Conservation (phyloP, 352 stramenopile genomes). For the Phytopythium cucurbitacearum region DNA sequence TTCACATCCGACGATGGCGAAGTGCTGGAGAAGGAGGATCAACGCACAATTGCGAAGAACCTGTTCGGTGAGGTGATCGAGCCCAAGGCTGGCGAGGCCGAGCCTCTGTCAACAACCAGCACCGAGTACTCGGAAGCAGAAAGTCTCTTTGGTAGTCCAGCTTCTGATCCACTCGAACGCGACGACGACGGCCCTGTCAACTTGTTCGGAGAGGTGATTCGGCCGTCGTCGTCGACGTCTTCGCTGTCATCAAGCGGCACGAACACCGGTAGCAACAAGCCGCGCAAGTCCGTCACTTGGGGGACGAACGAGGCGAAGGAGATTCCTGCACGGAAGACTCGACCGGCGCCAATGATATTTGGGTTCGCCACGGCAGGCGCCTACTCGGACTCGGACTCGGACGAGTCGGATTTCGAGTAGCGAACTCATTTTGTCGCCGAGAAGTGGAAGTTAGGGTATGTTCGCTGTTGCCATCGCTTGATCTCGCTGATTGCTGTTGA, state of each 20-base stretch:
- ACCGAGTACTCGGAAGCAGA: slow-evolving; percentile 24
- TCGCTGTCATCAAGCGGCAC: background rate
- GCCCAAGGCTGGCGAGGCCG: slow-evolving; percentile 1
- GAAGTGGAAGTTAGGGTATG: no score
- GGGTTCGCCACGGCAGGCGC: slow-evolving; percentile 44
- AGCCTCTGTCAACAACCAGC: slow-evolving; percentile 2
- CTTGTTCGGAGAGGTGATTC: background rate
- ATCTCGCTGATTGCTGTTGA: no score
- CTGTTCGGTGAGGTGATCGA: slow-evolving; percentile 18
- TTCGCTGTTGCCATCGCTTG: no score
- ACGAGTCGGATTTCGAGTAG: slow-evolving; percentile 52
- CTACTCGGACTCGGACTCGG: slow-evolving; percentile 46
- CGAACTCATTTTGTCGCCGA: no score
- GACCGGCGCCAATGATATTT: slow-evolving; percentile 42
- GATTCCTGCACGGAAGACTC: slow-evolving; percentile 7
- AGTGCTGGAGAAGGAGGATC: slow-evolving; percentile 7
- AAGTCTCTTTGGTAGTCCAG: slow-evolving; percentile 41
- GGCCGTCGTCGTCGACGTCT: background rate
- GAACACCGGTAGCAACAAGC: background rate
- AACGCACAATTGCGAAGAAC: slow-evolving; percentile 4
- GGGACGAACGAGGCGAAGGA: slow-evolving; percentile 13
- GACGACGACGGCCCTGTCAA: background rate
- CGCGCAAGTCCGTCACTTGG: slow-evolving; percentile 26
- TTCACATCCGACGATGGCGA: slow-evolving; percentile 10
- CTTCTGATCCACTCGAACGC: slow-evolving; percentile 8